These are phyloP conservation scores for Jaminaea rosea DNA, from an alignment of 1,284 basidiomycete genomes.

Conservation along the genomic window DNA sequence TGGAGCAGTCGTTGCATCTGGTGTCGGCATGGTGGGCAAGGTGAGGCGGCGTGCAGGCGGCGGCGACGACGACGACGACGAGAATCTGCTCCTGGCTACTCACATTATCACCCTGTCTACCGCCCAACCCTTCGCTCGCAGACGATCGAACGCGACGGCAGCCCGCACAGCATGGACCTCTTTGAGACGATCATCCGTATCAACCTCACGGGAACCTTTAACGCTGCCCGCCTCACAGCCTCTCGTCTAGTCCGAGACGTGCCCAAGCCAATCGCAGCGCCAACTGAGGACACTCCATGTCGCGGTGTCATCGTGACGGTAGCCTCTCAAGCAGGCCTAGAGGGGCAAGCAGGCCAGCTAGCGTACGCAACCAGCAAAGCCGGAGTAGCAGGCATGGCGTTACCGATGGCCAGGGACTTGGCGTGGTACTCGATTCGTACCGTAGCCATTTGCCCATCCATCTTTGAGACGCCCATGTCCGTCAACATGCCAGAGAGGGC, in stretches of 20 bases:
- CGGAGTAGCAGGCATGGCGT: conserved; percentile 38
- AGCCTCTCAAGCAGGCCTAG: conserved; percentile 41
- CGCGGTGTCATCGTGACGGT: conserved; percentile 47
- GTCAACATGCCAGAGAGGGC: conserved; percentile 22
- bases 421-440: conserved; percentile 41
- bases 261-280: conserved; percentile 17
- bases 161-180: conserved; percentile 25
- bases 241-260: conserved; percentile 33
- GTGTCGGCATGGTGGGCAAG: conserved; percentile 47
- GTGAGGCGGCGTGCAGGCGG: too few species aligned
- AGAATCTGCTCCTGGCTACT: too few species aligned
- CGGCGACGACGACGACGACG: too few species aligned
- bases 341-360: conserved; percentile 47
- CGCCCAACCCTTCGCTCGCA: neutral
- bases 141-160: conserved; percentile 36
- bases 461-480: conserved; percentile 47
- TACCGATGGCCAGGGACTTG: conserved; percentile 48
- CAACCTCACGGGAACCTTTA: conserved; percentile 46
- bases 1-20: conserved; percentile 46
- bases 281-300: conserved; percentile 25
- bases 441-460: conserved; percentile 14
- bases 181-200: conserved; percentile 43
- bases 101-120: too few species aligned
- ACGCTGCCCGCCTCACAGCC: conserved; percentile 45
- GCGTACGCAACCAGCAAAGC: conserved; percentile 44